Evolutionary conservation across 208 protist species (phyloP), one percentile per base, ranked within the genome.

Genomic region (Trypanosomatidae sp.): DNA sequence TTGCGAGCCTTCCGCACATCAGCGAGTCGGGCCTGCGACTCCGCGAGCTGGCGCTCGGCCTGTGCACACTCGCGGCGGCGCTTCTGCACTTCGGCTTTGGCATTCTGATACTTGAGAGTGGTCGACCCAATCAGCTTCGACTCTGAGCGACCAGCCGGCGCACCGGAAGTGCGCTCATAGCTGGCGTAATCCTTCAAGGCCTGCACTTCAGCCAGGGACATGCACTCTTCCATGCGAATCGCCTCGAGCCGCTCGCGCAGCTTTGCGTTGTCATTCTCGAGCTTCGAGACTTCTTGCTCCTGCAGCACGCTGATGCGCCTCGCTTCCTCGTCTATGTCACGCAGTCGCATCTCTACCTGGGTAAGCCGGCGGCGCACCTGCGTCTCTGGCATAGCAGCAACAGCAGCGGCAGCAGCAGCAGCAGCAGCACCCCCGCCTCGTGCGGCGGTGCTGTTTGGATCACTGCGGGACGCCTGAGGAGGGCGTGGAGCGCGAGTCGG

Each of bases 211-310:
- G 73, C 80, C 2, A 71, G 79, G 2, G 87, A 49, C 74, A 89
- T 77, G 62, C 82, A 91, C 77, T 96, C 88, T 49, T 80, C 70
- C 87, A 96, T 93, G 44, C 92, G 89, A 8, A 94, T 47, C 65
- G 82, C 72, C 62, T 94, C 88, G 28, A 95, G 71, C 13, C 71
- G 76, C 36, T 88, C 81, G 33, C 69, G 82, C 46, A 86, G 70
- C 15, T 64, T 55, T 25, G 71, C 78, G 49, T 92, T 88, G 49
- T 97, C 90, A 25, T 82, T 58, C 43, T 81, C 62, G 19, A 95
- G 76, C 0, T 76, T 67, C 5, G 90, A 85, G n/a, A 95, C 66
- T 78, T 94, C 90, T 39, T 87, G 87, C 55, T 86, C 79, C 73
- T 95, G 91, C 44, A 90, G 80, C 28, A 69, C 68, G n/a, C 74